Conservation (phyloP, 2,329 filamentous ascomycete genomes). For the Atkinsonella hypoxylon region DNA sequence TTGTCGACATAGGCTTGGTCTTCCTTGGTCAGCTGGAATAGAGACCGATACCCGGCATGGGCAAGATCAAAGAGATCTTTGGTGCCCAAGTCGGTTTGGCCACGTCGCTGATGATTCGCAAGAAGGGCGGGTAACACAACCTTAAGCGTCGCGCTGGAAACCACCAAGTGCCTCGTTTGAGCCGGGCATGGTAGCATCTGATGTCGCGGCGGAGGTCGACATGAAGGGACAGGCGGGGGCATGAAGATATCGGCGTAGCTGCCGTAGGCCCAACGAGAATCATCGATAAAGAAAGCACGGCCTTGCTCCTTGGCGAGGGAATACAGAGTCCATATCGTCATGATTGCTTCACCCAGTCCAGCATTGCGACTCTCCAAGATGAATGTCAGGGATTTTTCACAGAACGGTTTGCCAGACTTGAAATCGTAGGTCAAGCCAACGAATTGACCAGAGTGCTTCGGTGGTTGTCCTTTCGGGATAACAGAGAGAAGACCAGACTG, state of each 20-base stretch:
- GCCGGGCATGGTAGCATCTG: slow-evolving; percentile 73
- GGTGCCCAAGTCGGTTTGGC: slow-evolving; percentile 13
- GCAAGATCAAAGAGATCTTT: slow-evolving; percentile 56
- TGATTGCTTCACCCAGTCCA: slow-evolving; percentile 63
- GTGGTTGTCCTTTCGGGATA: slow-evolving; percentile 22
- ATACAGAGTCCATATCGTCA: slow-evolving; percentile 76
- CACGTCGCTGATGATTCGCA: slow-evolving; percentile 18
- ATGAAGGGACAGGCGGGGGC: slow-evolving; percentile 50
- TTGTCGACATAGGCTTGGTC: slow-evolving; percentile 53
- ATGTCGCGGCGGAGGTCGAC: slow-evolving; percentile 58
- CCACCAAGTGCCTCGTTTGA: slow-evolving; percentile 60
- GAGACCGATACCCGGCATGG: slow-evolving; percentile 56
- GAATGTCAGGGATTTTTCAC: slow-evolving; percentile 63
- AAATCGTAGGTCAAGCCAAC: slow-evolving; percentile 35
- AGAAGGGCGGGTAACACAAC: slow-evolving; percentile 50
- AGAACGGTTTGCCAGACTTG: slow-evolving; percentile 41
- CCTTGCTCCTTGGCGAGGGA: slow-evolving; percentile 64
- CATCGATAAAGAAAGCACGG: slow-evolving; percentile 73
- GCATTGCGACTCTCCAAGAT: slow-evolving; percentile 62
- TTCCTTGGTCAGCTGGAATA: slow-evolving; percentile 57
- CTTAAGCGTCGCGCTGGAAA: slow-evolving; percentile 55
- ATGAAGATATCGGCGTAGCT: slow-evolving; percentile 62
- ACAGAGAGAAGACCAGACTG: slow-evolving; percentile 46
- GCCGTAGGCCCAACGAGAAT: slow-evolving; percentile 74
- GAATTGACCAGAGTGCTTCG: slow-evolving; percentile 30